A percentile compares a stretch with the other conserved stretches of the same genome.
These are phyloP conservation scores for Alternaria tenuissima DNA, from an alignment of 2,329 filamentous ascomycete species.

Conservation along the genomic window DNA sequence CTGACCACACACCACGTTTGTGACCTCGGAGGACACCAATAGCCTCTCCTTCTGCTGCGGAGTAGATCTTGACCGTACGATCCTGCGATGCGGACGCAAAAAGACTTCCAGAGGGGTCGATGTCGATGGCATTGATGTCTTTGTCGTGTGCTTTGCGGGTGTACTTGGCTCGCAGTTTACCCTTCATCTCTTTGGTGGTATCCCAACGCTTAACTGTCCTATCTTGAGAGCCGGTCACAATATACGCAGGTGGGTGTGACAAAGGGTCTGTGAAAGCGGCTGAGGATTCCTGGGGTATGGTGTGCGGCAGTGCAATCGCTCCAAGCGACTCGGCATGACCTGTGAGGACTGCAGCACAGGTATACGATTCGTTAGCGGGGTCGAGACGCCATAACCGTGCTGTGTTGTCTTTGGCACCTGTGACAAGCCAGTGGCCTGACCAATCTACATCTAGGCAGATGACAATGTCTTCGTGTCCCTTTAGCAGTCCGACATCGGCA, in stretches of 20 bases:
- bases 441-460: conserved; percentile 94
- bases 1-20: conserved; percentile 93
- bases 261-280: conserved; percentile 76
- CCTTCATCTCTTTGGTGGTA: conserved; percentile 62
- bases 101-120: conserved; percentile 75
- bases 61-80: conserved; percentile 97
- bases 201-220: conserved; percentile 96
- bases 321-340: conserved; percentile 95
- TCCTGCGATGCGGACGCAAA: conserved; percentile 98
- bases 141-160: conserved; percentile 98
- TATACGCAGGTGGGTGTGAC: conserved; percentile 79
- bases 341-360: conserved; percentile 82
- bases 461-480: conserved; percentile 93
- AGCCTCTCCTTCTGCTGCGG: conserved; percentile 85
- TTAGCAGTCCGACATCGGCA: conserved; percentile 83
- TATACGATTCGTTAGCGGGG: conserved; percentile 74
- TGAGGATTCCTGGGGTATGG: conserved; percentile 71
- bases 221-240: conserved; percentile 94
- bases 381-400: conserved; percentile 91
- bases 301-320: conserved; percentile 82
- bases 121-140: conserved; percentile 94
- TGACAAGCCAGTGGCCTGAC: conserved; percentile 96
- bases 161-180: conserved; percentile 73
- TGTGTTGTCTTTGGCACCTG: conserved; percentile 95
- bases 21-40: conserved; percentile 92